Evolutionary conservation across 192 early-diverging fungal genomes (phyloP), one percentile per base, ranked within the genome.

Genomic region (Coemansia furcata): DNA sequence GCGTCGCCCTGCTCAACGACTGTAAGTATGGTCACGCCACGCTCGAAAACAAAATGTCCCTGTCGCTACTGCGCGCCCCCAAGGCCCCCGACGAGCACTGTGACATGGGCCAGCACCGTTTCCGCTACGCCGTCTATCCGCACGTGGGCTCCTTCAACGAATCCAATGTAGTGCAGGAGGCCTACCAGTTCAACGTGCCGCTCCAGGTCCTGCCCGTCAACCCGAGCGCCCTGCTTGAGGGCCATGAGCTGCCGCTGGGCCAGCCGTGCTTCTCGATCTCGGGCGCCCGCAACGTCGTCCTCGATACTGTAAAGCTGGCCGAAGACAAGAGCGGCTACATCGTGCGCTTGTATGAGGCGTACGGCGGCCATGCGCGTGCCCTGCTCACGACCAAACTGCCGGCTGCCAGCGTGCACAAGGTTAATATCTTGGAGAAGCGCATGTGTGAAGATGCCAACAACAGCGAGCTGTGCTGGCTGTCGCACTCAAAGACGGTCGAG

Each of bases 11-110:
- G 37, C 72, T 97, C 62, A 98, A 95, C 70, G 95, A 99, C 74
- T 89, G 92, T 86, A 99, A 99, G 74, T 99, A 95, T 74, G 97
- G 97, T n/a, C 94, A 93, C 65, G 85, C 94, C 6, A 89, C 89
- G 3, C 85, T 93, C 65, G 88, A 83, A 14, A 94, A 94, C 67
- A 83, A 85, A 4, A 92, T 97, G 78, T 71, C 92, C 2, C 80
- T 99, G 60, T 92, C 93, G 12, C 68, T 99, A 6, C 71, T 99
- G 58, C 87, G 94, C 14, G 83, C 94, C 0, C 93, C 95, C 3
- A 98, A 98, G 85, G 73, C 78, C 6, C 87, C 85, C 15, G 87
- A 87, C 65, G 76, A 70, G 38, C 60, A 72, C 62, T 81, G 79
- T 55, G 82, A 89, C 67, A 74, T 84, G 84, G 90, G 89, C 60